phyloP scores from a whole-genome alignment of 805 yeast genomes.

The Myxozyma mucilagina region DNA sequence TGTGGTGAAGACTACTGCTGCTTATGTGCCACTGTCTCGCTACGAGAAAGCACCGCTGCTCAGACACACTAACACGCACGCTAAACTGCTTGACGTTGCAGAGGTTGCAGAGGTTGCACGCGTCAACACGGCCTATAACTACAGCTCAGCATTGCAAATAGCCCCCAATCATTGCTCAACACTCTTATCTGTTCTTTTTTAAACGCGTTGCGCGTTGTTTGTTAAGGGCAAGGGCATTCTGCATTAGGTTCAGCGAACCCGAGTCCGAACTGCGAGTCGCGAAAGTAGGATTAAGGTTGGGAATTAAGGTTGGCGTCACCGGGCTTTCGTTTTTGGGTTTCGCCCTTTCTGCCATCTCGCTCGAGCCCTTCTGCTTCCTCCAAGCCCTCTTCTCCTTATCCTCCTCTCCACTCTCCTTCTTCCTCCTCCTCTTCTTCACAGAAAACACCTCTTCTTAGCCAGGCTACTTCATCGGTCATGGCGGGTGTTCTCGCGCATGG shows the following conservation, averaged over 20 bases:
- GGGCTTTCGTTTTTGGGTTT: not conserved
- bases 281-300: not conserved
- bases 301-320: not conserved
- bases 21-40: too few species aligned
- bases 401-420: not conserved
- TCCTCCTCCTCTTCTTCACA: not conserved
- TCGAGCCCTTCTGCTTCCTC: not conserved
- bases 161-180: not conserved
- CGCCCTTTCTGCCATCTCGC: not conserved
- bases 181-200: too few species aligned
- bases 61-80: too few species aligned
- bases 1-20: too few species aligned
- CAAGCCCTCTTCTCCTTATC: not conserved
- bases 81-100: not conserved
- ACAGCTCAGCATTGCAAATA: too few species aligned
- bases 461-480: slow-evolving; percentile 9
- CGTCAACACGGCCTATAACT: too few species aligned
- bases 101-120: not conserved
- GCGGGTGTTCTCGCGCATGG: slow-evolving; percentile 19
- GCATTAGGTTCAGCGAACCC: not conserved
- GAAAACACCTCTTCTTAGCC: not conserved
- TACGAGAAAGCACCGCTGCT: too few species aligned
- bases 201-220: too few species aligned
- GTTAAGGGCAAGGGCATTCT: not conserved
- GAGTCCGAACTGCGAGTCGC: not conserved